Evolutionary conservation across 2,329 filamentous ascomycete genomes (phyloP).

Genomic region (Fusarium nelsonii): DNA sequence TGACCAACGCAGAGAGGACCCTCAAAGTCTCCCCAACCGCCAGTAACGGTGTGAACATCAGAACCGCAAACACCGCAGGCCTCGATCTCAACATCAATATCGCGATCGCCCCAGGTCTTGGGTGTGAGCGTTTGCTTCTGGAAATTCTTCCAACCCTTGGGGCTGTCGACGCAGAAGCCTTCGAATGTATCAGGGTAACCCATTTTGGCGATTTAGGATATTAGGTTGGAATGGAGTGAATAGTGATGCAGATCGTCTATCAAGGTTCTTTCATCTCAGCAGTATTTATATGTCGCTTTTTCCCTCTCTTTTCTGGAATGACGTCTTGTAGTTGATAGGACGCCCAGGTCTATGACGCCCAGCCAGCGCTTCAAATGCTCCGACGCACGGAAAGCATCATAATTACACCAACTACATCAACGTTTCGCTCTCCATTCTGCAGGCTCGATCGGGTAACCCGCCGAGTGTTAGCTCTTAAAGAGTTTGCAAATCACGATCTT

Average conservation of each 20-base stretch:
- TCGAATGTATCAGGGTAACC: slow-evolving; percentile 60
- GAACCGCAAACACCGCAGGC: slow-evolving; percentile 76
- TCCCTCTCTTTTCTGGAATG: neutral
- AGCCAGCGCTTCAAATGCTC: neutral
- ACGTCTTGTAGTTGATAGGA: slow-evolving; percentile 14
- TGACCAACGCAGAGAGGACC: slow-evolving; percentile 70
- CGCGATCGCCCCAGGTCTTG: slow-evolving; percentile 73
- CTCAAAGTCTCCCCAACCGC: slow-evolving; percentile 59
- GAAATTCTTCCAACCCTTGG: slow-evolving; percentile 59
- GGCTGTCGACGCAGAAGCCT: slow-evolving; percentile 59
- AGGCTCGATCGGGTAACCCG: slow-evolving; percentile 19
- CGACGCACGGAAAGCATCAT: slow-evolving; percentile 12
- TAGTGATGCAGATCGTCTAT: slow-evolving; percentile 4
- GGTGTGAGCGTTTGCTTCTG: slow-evolving; percentile 61
- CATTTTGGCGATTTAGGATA: slow-evolving; percentile 47
- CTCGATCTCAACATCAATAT: slow-evolving; percentile 74
- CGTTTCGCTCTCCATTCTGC: neutral
- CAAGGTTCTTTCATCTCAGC: slow-evolving; percentile 20
- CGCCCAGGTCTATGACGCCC: slow-evolving; percentile 33
- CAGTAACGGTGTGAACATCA: slow-evolving; percentile 65
- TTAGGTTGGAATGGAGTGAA: neutral
- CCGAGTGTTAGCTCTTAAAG: neutral
- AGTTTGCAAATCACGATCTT: slow-evolving; percentile 20
- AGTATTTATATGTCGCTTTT: slow-evolving; percentile 26
- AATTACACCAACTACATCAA: neutral